These are phyloP conservation scores for Kluyveromyces siamensis DNA, from an alignment of 805 yeast species.

Conservation along the genomic window DNA sequence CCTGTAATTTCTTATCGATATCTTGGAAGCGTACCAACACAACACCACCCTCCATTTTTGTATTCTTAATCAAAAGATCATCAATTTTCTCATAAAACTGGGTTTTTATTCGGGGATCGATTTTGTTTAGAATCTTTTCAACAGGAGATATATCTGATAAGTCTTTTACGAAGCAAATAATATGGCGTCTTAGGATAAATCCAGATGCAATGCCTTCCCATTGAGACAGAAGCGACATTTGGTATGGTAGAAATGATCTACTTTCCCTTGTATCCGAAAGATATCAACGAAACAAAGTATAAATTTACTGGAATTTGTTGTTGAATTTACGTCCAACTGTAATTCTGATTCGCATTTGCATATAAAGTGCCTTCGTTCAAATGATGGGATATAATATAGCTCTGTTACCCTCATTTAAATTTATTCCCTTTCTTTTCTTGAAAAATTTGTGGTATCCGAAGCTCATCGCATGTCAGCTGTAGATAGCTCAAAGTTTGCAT, in stretches of 20 bases:
- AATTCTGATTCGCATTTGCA: no score
- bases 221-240: not conserved
- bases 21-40: not conserved
- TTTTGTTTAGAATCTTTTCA: not conserved
- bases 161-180: slow-evolving; percentile 47
- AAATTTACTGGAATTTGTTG: no score
- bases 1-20: not conserved
- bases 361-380: no score
- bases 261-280: no score
- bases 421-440: not conserved
- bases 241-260: not conserved
- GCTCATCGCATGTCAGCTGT: slow-evolving; percentile 2
- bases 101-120: not conserved
- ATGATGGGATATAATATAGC: not conserved
- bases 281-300: no score
- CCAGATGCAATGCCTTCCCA: not conserved
- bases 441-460: not conserved
- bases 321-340: no score
- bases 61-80: not conserved
- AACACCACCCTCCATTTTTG: not conserved
- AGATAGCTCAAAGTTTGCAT: not conserved
- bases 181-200: slow-evolving; percentile 31
- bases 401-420: not conserved
- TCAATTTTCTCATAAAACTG: not conserved
- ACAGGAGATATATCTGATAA: slow-evolving; percentile 22